Evolutionary conservation across 768 basidiomycete species (phyloP).

Genomic region (Tubosaeta brunneosetosa): DNA sequence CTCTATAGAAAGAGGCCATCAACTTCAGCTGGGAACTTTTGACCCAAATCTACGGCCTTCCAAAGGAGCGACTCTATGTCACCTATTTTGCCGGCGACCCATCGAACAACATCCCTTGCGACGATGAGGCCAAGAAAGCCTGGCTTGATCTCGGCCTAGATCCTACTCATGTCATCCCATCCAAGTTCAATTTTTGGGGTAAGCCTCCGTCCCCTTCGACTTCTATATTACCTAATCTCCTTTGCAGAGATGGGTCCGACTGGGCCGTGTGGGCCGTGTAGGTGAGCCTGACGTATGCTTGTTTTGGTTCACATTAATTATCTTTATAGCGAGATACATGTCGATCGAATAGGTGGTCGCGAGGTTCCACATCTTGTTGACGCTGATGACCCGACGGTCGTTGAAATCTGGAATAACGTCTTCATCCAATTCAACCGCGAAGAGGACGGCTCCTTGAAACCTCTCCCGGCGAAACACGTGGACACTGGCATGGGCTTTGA

Average conservation of each 20-base stretch:
- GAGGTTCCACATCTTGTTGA: constrained; percentile 93
- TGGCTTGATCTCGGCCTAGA: constrained; percentile 89
- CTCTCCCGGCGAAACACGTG: constrained; percentile 89
- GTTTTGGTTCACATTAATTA: background rate
- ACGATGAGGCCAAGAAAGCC: constrained; percentile 79
- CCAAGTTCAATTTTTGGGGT: constrained; percentile 99
- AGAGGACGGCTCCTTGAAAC: constrained; percentile 71
- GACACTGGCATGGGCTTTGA: constrained; percentile 99
- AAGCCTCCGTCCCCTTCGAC: constrained; percentile 21
- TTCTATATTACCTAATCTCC: constrained; percentile 1
- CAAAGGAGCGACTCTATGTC: constrained; percentile 89
- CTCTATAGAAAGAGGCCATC: constrained; percentile 82
- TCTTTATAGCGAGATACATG: constrained; percentile 81
- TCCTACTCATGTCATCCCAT: constrained; percentile 87
- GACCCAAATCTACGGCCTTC: constrained; percentile 82
- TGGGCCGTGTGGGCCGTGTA: constrained; percentile 97
- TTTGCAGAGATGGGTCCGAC: constrained; percentile 92
- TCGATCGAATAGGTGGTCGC: constrained; percentile 95
- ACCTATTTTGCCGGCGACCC: constrained; percentile 96
- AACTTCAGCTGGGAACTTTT: constrained; percentile 92
- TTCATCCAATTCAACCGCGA: constrained; percentile 99
- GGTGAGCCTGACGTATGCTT: constrained; percentile 36
- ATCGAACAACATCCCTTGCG: constrained; percentile 80
- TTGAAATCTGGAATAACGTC: constrained; percentile 99
- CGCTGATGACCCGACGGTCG: constrained; percentile 91